These are phyloP conservation scores for Hondaea fermentalgiana DNA, from an alignment of 108 stramenopile genomes.

Conservation along the genomic window DNA sequence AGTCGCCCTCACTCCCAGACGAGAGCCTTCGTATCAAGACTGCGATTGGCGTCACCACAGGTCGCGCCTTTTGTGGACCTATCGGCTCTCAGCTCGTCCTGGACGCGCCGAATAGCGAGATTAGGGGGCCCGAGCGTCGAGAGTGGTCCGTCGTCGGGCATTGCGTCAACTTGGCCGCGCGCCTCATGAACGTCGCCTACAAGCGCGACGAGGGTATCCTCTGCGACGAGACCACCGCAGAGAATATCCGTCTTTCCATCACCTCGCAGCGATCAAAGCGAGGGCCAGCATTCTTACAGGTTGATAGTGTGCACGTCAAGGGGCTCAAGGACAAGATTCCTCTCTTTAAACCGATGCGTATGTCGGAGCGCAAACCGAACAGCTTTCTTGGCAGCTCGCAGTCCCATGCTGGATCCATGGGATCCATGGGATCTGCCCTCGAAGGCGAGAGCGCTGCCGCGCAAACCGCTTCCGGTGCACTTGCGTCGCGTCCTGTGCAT, in stretches of 20 bases:
- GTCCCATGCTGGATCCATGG: background rate
- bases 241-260: background rate
- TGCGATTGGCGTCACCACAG: slow-evolving; percentile 26
- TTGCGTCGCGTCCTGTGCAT: no score
- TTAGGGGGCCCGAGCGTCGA: background rate
- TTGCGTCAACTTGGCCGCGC: slow-evolving; percentile 24
- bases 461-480: no score
- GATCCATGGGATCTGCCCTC: background rate
- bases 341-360: background rate
- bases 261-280: background rate
- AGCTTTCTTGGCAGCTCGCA: background rate
- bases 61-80: slow-evolving; percentile 25
- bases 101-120: background rate
- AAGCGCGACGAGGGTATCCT: slow-evolving; percentile 25
- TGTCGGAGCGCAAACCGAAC: background rate
- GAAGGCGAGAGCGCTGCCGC: background rate
- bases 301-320: slow-evolving; percentile 15
- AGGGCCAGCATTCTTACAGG: background rate
- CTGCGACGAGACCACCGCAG: slow-evolving; percentile 21
- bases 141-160: slow-evolving; percentile 21
- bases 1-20: background rate
- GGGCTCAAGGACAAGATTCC: background rate
- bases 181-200: slow-evolving; percentile 23
- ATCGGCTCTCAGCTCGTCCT: background rate
- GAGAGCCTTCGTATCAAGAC: background rate